These are phyloP conservation scores for Aegilops longissima DNA, from an alignment of 176 grass and related monocot species.

Conservation along the genomic window DNA sequence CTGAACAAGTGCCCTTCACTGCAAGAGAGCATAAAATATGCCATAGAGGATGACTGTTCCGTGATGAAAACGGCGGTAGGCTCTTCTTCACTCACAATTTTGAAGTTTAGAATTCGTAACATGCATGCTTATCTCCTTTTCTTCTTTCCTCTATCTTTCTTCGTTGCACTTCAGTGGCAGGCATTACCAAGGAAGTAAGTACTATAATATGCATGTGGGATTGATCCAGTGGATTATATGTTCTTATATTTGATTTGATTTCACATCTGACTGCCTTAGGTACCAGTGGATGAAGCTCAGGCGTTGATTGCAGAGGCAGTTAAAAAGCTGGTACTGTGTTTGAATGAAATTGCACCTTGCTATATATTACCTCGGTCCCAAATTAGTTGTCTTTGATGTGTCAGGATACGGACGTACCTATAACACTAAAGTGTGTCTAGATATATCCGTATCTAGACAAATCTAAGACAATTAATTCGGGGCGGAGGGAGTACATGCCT, in stretches of 20 bases:
- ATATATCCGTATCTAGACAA: no score
- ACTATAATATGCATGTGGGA: background rate
- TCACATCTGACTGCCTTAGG: background rate
- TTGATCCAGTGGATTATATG: background rate
- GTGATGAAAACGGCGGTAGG: background rate
- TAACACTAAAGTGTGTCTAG: no score
- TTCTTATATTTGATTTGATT: background rate
- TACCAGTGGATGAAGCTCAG: conserved; percentile 15
- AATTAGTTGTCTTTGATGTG: no score
- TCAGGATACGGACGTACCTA: no score
- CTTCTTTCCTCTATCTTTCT: background rate
- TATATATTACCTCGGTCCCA: background rate
- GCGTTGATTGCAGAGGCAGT: conserved; percentile 10
- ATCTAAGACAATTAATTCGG: no score
- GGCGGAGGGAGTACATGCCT: background rate
- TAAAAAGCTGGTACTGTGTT: background rate
- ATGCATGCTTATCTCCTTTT: background rate
- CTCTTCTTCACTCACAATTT: background rate
- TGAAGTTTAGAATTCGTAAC: background rate
- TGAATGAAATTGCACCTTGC: background rate
- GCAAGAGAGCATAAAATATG: background rate
- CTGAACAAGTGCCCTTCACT: background rate
- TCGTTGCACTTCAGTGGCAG: conserved; percentile 1
- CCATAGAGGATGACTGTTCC: background rate
- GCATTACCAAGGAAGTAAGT: conserved; percentile 21